Percentiles rank a stretch among this genome's conserved stretches.
Evolutionary conservation across 371 early-diverging fungal species (phyloP).

Genomic region (Smittium culicis): DNA sequence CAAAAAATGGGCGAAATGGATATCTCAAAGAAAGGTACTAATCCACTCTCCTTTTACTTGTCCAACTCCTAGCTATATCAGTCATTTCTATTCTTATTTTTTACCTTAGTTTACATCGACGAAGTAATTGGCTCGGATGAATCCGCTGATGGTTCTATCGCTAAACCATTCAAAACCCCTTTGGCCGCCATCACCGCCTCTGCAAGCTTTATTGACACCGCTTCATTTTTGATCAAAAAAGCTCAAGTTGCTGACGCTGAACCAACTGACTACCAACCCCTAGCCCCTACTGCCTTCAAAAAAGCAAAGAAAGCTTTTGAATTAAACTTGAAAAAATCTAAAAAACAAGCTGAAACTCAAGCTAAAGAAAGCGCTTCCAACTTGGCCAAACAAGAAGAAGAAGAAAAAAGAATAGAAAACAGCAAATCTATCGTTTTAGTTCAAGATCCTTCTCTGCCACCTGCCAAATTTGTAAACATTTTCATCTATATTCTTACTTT

Average conservation of each 20-base stretch:
- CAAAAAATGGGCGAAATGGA: too few relatives aligned
- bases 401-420: conserved; percentile 63
- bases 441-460: conserved; percentile 62
- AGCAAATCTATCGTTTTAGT: conserved; percentile 65
- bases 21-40: too few relatives aligned
- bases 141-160: conserved; percentile 44
- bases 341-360: conserved; percentile 56
- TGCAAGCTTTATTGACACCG: conserved; percentile 14
- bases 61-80: too few relatives aligned
- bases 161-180: conserved; percentile 52
- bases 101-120: conserved; percentile 47
- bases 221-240: conserved; percentile 33
- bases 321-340: conserved; percentile 74
- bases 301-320: conserved; percentile 76
- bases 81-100: too few relatives aligned
- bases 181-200: conserved; percentile 39
- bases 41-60: too few relatives aligned
- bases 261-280: conserved; percentile 48
- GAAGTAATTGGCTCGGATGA: conserved; percentile 61
- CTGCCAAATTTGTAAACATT: conserved; percentile 47
- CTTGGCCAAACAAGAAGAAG: conserved; percentile 50
- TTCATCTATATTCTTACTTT: neutral
- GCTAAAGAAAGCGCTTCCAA: conserved; percentile 58
- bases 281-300: conserved; percentile 81
- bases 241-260: conserved; percentile 51